These are phyloP conservation scores for Rutstroemia sp. DNA, from an alignment of 2,329 filamentous ascomycete species.

Conservation along the genomic window DNA sequence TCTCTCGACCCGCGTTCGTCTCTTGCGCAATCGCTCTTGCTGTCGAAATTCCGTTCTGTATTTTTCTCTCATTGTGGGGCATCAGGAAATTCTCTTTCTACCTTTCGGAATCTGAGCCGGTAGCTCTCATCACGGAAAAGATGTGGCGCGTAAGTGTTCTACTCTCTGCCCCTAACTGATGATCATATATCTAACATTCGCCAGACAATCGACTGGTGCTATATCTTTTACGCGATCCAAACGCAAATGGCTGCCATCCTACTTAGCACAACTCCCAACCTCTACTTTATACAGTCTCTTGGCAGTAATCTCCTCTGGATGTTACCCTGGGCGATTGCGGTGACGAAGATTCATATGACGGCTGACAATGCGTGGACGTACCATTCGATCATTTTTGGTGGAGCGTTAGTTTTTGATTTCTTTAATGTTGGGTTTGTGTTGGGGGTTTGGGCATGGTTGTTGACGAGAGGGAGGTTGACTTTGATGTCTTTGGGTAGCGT, in stretches of 20 bases:
- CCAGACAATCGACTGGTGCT: conserved; percentile 53
- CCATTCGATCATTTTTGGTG: conserved; percentile 59
- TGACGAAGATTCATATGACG: conserved; percentile 41
- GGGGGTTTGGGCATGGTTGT: conserved; percentile 14
- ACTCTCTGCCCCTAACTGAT: too few relatives aligned
- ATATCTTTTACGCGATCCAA: conserved; percentile 60
- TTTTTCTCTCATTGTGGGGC: conserved; percentile 54
- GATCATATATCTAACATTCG: too few relatives aligned
- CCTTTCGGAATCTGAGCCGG: conserved; percentile 47
- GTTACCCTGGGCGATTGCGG: conserved; percentile 62
- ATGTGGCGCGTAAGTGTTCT: conserved; percentile 39
- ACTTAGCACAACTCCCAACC: conserved; percentile 52
- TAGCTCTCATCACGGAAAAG: conserved; percentile 52
- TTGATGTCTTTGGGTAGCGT: too few relatives aligned
- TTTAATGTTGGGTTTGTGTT: conserved; percentile 17
- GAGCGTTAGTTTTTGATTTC: conserved; percentile 61
- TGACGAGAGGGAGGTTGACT: conserved; percentile 13
- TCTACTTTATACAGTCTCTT: conserved; percentile 63
- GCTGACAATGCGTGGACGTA: conserved; percentile 57
- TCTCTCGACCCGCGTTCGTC: conserved; percentile 45
- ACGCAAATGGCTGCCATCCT: conserved; percentile 59
- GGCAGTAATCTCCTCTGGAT: conserved; percentile 62
- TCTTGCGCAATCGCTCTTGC: conserved; percentile 46
- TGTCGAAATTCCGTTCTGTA: conserved; percentile 54
- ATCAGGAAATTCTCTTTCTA: conserved; percentile 54